Percentiles rank a stretch among this genome's conserved stretches.
Conservation (phyloP, 441 rosid genomes). For the Daphne laureola region DNA sequence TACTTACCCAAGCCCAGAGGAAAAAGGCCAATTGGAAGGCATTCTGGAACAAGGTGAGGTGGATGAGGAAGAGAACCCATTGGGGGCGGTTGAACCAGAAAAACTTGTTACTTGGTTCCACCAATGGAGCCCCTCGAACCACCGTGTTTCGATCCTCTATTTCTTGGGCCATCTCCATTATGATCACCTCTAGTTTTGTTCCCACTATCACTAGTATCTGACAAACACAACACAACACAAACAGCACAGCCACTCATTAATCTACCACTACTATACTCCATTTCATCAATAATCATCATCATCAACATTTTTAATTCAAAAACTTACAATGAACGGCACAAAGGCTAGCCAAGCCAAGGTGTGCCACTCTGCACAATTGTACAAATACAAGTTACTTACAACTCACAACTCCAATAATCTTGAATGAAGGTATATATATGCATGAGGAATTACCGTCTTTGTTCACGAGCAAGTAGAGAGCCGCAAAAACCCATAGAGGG, state of each 20-base stretch:
- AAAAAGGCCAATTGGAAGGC: constrained; percentile 56
- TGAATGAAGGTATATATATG: too few species aligned
- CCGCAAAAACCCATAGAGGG: constrained; percentile 42
- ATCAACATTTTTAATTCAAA: too few species aligned
- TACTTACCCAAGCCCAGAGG: constrained; percentile 54
- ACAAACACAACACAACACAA: too few species aligned
- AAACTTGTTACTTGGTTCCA: constrained; percentile 43
- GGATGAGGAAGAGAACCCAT: constrained; percentile 41
- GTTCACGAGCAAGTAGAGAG: constrained; percentile 41
- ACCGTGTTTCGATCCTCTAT: constrained; percentile 31
- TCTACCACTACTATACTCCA: too few species aligned
- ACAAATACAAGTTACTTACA: constrained; percentile 4
- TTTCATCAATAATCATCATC: too few species aligned
- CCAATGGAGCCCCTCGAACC: constrained; percentile 46
- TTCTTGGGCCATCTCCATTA: constrained; percentile 54
- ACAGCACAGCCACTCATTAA: too few species aligned
- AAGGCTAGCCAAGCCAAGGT: constrained; percentile 36
- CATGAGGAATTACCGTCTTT: constrained; percentile 33
- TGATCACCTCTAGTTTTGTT: constrained; percentile 43
- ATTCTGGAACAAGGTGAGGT: constrained; percentile 48
- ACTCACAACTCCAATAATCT: background rate
- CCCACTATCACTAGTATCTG: constrained; percentile 58
- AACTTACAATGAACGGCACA: constrained; percentile 35
- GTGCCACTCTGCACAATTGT: constrained; percentile 48
- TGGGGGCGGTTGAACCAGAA: constrained; percentile 63